Conservation (phyloP, 2,329 filamentous ascomycete genomes). For the Myriosclerotinia scirpicola region DNA sequence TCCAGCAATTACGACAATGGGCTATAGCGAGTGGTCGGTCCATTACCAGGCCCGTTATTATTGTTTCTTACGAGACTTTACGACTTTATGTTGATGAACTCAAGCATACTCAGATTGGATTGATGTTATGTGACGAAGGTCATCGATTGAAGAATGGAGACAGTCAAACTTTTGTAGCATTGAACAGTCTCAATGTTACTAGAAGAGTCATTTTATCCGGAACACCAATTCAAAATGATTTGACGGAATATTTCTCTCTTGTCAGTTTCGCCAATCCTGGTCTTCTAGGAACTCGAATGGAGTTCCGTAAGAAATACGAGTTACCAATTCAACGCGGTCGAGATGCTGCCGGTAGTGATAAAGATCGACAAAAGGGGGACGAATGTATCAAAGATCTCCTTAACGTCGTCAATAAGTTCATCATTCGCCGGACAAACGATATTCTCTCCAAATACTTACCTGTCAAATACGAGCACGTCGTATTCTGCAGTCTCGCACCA, state of each 20-base stretch:
- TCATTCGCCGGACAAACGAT: slow-evolving; percentile 96
- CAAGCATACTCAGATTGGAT: slow-evolving; percentile 83
- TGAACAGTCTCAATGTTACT: slow-evolving; percentile 87
- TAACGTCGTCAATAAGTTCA: slow-evolving; percentile 91
- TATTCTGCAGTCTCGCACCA: slow-evolving; percentile 91
- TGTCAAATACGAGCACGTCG: slow-evolving; percentile 98
- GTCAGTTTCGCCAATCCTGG: slow-evolving; percentile 96
- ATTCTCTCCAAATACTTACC: slow-evolving; percentile 96
- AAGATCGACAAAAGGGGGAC: slow-evolving; percentile 78
- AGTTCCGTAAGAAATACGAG: slow-evolving; percentile 94
- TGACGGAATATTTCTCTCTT: slow-evolving; percentile 96
- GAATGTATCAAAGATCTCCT: slow-evolving; percentile 80
- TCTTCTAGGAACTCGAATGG: slow-evolving; percentile 80
- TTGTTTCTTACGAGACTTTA: slow-evolving; percentile 96
- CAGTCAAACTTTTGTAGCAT: slow-evolving; percentile 87
- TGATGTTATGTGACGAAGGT: slow-evolving; percentile 94
- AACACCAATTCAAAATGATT: slow-evolving; percentile 95
- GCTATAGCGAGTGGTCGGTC: slow-evolving; percentile 86
- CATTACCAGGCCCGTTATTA: slow-evolving; percentile 70
- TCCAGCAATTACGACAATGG: slow-evolving; percentile 89
- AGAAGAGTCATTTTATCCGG: slow-evolving; percentile 92
- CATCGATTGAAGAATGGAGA: slow-evolving; percentile 97
- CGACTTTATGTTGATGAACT: slow-evolving; percentile 88
- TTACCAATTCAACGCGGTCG: slow-evolving; percentile 88
- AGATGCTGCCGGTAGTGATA: slow-evolving; percentile 84